Evolutionary conservation across 208 protist genomes (phyloP).

Genomic region (Leishmania tarentolae): DNA sequence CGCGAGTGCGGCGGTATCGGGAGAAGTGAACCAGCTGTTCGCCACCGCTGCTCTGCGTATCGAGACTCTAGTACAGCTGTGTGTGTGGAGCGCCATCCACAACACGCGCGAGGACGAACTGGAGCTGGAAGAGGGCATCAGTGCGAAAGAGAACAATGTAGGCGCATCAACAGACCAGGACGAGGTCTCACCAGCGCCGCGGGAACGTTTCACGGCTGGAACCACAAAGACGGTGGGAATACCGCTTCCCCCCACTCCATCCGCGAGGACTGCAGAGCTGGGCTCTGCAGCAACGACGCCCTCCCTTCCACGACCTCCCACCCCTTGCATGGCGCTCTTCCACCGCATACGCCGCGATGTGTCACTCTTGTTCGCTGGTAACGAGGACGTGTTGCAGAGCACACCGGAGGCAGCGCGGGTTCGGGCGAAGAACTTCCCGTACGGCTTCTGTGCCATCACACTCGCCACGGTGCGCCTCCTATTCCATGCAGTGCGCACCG

Average conservation of each 20-base stretch:
- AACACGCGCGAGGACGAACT: conserved; percentile 33
- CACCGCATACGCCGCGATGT: conserved; percentile 27
- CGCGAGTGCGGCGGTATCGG: conserved; percentile 2
- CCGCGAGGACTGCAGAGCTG: not conserved
- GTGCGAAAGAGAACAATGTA: not conserved
- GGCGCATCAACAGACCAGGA: not conserved
- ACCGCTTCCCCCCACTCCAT: conserved; percentile 1
- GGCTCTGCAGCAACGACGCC: not conserved
- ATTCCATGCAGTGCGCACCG: conserved; percentile 40
- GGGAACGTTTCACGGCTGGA: not conserved
- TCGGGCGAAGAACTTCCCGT: conserved; percentile 32
- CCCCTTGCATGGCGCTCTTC: conserved; percentile 14
- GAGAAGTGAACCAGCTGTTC: conserved; percentile 24
- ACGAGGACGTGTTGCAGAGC: conserved; percentile 28
- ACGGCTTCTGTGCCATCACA: conserved; percentile 37
- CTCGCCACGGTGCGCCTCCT: conserved; percentile 32
- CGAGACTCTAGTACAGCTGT: conserved; percentile 21
- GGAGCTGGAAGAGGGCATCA: conserved; percentile 8
- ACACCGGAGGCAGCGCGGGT: conserved; percentile 26
- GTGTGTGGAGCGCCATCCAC: conserved; percentile 30
- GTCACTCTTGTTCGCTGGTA: conserved; percentile 23
- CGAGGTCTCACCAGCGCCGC: not conserved
- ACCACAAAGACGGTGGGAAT: not conserved
- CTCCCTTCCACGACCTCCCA: conserved; percentile 10
- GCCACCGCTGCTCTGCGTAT: conserved; percentile 20